Percentiles rank a stretch among this genome's conserved stretches.
Evolutionary conservation across 805 yeast species (phyloP).

Genomic region (Barnettozyma siamensis): DNA sequence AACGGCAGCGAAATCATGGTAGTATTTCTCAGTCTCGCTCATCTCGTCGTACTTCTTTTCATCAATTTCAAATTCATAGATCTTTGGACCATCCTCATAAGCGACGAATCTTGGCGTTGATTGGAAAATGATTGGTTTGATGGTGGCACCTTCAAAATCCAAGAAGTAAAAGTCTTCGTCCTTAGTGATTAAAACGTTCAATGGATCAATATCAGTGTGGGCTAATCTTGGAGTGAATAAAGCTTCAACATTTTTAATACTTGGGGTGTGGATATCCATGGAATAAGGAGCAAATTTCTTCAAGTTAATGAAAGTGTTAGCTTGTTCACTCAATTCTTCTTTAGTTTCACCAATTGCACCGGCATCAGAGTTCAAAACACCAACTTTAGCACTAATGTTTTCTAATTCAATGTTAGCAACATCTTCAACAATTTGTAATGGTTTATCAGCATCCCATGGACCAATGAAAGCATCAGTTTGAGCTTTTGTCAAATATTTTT

Average conservation of each 20-base stretch:
- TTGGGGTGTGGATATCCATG: slow-evolving; percentile 42
- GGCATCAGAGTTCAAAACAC: slow-evolving; percentile 47
- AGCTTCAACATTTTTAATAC: slow-evolving; percentile 57
- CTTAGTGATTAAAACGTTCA: slow-evolving; percentile 61
- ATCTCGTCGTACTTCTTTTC: slow-evolving; percentile 63
- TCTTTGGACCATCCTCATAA: slow-evolving; percentile 77
- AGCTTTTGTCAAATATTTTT: slow-evolving; percentile 44
- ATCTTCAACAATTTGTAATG: slow-evolving; percentile 57
- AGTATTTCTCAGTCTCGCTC: slow-evolving; percentile 68
- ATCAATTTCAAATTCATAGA: slow-evolving; percentile 70
- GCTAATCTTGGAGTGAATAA: slow-evolving; percentile 67
- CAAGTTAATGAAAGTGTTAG: slow-evolving; percentile 58
- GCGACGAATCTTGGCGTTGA: slow-evolving; percentile 79
- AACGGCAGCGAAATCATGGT: slow-evolving; percentile 79
- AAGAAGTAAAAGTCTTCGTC: slow-evolving; percentile 46
- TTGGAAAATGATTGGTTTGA: slow-evolving; percentile 77
- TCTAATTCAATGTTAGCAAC: slow-evolving; percentile 66
- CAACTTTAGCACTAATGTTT: slow-evolving; percentile 45
- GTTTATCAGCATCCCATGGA: slow-evolving; percentile 63
- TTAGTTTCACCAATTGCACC: slow-evolving; percentile 40
- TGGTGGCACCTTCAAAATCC: slow-evolving; percentile 77
- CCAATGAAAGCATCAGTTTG: slow-evolving; percentile 54
- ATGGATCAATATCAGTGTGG: slow-evolving; percentile 85
- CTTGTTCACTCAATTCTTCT: slow-evolving; percentile 41
- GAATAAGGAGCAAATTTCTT: slow-evolving; percentile 50